Percentiles rank a stretch among this genome's conserved stretches.
phyloP scores from a whole-genome alignment of 805 yeast genomes.

The Yamadazyma paraphyllophila region DNA sequence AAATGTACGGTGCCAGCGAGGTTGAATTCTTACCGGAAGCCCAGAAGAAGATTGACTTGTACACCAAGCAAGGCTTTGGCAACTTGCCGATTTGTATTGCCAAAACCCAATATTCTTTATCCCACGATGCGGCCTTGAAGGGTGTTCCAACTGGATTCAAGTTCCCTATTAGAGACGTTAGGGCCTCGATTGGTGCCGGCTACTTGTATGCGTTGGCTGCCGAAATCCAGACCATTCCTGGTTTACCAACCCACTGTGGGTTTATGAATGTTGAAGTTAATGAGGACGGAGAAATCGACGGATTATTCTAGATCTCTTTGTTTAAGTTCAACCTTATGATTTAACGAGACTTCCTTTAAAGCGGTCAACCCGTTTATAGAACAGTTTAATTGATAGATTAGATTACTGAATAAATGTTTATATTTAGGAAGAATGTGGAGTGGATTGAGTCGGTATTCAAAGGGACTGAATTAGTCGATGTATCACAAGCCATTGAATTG shows the following conservation, averaged over 20 bases:
- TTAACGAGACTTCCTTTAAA: background rate
- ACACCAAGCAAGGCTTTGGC: constrained; percentile 73
- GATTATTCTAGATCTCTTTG: constrained; percentile 37
- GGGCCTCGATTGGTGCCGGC: constrained; percentile 80
- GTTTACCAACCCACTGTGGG: constrained; percentile 81
- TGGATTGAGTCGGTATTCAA: too few species aligned
- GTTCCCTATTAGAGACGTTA: constrained; percentile 78
- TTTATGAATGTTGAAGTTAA: constrained; percentile 83
- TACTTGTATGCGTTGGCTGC: constrained; percentile 83
- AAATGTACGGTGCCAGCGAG: constrained; percentile 75
- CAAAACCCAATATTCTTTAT: constrained; percentile 79
- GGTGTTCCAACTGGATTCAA: constrained; percentile 81
- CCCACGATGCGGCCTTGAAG: constrained; percentile 78
- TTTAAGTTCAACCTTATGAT: constrained; percentile 11
- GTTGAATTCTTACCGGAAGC: constrained; percentile 72
- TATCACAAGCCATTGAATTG: too few species aligned
- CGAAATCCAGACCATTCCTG: constrained; percentile 84
- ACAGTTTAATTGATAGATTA: background rate
- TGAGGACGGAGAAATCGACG: constrained; percentile 79
- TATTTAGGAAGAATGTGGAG: too few species aligned
- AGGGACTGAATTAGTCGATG: too few species aligned
- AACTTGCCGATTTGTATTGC: constrained; percentile 82
- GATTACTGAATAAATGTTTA: too few species aligned
- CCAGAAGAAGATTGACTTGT: constrained; percentile 61
- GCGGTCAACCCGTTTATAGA: background rate